A percentile compares a stretch with the other conserved stretches of the same genome.
Evolutionary conservation across 176 grass and related monocot genomes (phyloP).

Genomic region (Chrysopogon serrulatus): DNA sequence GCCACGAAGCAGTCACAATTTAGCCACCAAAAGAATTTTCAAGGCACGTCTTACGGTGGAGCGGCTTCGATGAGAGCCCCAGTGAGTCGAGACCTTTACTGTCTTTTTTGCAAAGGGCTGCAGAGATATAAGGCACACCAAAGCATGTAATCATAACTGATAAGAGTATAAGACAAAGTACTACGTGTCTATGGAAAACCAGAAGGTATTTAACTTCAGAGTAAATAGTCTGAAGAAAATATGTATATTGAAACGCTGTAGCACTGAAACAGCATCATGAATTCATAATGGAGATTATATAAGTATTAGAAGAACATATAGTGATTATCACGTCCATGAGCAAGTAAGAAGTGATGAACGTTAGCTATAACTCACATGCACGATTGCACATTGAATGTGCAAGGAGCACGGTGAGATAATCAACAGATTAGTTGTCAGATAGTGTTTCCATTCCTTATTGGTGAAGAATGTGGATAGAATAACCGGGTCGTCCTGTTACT

Average conservation of each 20-base stretch:
- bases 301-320: background rate
- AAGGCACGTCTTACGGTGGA: constrained; percentile 62
- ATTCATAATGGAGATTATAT: background rate
- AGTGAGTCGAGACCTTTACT: constrained; percentile 45
- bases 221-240: background rate
- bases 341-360: background rate
- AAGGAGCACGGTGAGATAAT: background rate
- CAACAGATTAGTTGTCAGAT: background rate
- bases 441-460: background rate
- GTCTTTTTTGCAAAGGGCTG: constrained; percentile 79
- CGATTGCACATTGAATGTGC: background rate
- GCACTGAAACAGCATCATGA: background rate
- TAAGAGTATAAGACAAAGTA: background rate
- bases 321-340: background rate
- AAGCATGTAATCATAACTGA: background rate
- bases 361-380: background rate
- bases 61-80: constrained; percentile 42
- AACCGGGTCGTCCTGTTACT: background rate
- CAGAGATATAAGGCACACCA: background rate
- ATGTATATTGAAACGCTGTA: background rate
- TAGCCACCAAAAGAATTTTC: background rate
- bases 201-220: background rate
- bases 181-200: background rate
- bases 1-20: background rate
- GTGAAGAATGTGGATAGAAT: background rate